Conservation (phyloP, 805 yeast genomes). For the Monosporozyma yasuniensis region DNA sequence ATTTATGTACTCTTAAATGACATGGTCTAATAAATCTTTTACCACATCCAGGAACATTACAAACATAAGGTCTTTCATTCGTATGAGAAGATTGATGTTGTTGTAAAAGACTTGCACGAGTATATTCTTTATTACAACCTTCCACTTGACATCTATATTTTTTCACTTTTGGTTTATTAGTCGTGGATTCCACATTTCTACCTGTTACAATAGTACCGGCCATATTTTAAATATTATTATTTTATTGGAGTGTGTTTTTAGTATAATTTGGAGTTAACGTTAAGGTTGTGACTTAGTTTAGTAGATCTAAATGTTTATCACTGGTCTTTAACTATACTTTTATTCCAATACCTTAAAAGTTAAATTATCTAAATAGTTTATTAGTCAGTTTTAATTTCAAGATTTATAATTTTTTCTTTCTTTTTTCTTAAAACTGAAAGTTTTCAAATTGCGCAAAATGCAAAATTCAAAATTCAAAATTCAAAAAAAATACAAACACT, state of each 20-base stretch:
- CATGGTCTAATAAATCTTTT: slow-evolving; percentile 66
- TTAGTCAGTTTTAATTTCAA: too few species aligned
- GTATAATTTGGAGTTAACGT: too few species aligned
- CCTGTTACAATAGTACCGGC: neutral
- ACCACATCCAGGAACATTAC: slow-evolving; percentile 48
- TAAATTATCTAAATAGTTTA: too few species aligned
- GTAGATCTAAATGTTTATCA: too few species aligned
- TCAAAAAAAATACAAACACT: too few species aligned
- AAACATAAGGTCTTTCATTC: slow-evolving; percentile 65
- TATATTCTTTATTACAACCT: slow-evolving; percentile 46
- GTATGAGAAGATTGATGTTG: slow-evolving; percentile 74
- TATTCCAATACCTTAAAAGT: too few species aligned
- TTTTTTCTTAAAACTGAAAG: too few species aligned
- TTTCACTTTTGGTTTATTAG: slow-evolving; percentile 24
- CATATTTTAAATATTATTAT: neutral
- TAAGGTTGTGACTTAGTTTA: too few species aligned
- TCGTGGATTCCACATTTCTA: neutral
- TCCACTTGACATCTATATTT: slow-evolving; percentile 36
- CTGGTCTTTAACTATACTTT: too few species aligned
- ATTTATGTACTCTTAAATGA: slow-evolving; percentile 66
- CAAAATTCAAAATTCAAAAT: too few species aligned
- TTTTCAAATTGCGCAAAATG: too few species aligned
- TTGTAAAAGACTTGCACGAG: slow-evolving; percentile 47
- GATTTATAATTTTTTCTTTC: too few species aligned
- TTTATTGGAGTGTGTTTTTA: neutral